Evolutionary conservation across 2,329 filamentous ascomycete genomes (phyloP), one percentile per base, ranked within the genome.

Genomic region (Laburnicola sp.): DNA sequence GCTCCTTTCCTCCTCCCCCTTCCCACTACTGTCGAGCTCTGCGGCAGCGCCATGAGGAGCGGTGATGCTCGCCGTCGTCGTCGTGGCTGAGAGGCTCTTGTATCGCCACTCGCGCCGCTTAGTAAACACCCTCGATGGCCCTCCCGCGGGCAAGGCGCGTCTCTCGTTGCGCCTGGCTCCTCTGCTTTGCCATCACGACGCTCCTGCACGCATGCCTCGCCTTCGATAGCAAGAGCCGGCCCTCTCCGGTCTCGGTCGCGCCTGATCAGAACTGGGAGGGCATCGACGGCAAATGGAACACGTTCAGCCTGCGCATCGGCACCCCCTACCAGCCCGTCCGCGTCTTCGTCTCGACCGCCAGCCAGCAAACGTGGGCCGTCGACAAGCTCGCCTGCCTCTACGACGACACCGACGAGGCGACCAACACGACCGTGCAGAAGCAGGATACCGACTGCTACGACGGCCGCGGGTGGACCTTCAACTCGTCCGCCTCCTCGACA

Each of bases 301-400:
- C 86, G 5, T 83, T 89, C 57, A 78, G 76, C 9, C 76, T 91
- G 53, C 81, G 75, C 60, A 77, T 81, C 21, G 85, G 84, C 44
- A 75, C 72, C 6, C 81, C 82, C 10, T 67, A 71, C 23, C 80
- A 83, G 63, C 72, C 74, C 48, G 74, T 84, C 30, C 80, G 82
- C 57, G 78, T 85, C 44, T 75, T 82, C 9, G 78, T 86, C 45
- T 89, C 86, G 63, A 91, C 87, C 4, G 80, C 82, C 9, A 78
- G 86, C 36, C 88, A 88, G 31, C 86, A 90, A 69, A 84, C 86
- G 37, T 90, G 87, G 86, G 80, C 84, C 2, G 75, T 91, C 38
- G 56, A 70, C 34, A 78, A 41, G 28, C 48, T 51, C 37, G 68
- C 64, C n/a, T 70, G 67, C 41, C 34, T 58, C 11, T 37, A 48